Conservation (phyloP, 148 eudicot genomes). For the Spergularia bocconei region DNA sequence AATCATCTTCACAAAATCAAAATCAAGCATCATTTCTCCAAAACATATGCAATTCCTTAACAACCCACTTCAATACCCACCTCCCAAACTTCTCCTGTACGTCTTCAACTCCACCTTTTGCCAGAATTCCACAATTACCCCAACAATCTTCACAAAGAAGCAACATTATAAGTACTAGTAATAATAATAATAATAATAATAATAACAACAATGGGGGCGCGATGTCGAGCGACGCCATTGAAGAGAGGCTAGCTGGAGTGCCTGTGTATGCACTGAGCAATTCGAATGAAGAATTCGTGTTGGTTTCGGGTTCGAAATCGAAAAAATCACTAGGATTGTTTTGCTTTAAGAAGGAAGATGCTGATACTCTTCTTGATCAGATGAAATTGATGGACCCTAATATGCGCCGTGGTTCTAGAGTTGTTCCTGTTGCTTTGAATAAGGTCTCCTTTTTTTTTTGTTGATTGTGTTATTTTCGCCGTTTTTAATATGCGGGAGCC, state of each 20-base stretch:
- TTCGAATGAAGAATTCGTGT: slow-evolving; percentile 63
- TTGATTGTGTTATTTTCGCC: too few species aligned
- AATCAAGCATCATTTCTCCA: slow-evolving; percentile 26
- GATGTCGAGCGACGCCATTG: slow-evolving; percentile 51
- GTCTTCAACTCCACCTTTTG: slow-evolving; percentile 29
- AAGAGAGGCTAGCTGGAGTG: slow-evolving; percentile 72
- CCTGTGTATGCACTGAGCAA: slow-evolving; percentile 75
- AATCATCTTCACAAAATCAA: slow-evolving; percentile 33
- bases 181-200: slow-evolving; percentile 4
- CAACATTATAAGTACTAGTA: neutral
- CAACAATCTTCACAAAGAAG: neutral
- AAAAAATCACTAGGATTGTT: slow-evolving; percentile 61
- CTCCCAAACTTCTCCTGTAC: slow-evolving; percentile 36
- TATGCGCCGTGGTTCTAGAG: slow-evolving; percentile 60
- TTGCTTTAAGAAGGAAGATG: slow-evolving; percentile 74
- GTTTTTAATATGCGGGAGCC: too few species aligned
- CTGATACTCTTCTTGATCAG: slow-evolving; percentile 59
- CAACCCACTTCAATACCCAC: slow-evolving; percentile 33
- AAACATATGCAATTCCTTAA: slow-evolving; percentile 26
- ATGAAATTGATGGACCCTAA: slow-evolving; percentile 61
- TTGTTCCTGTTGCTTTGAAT: slow-evolving; percentile 73
- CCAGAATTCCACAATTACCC: slow-evolving; percentile 28
- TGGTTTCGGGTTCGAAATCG: slow-evolving; percentile 51
- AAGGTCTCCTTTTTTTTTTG: slow-evolving; percentile 37
- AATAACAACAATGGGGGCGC: slow-evolving; percentile 6